These are phyloP conservation scores for Pseudocercospora eumusae DNA, from an alignment of 2,329 filamentous ascomycete species.

Conservation along the genomic window DNA sequence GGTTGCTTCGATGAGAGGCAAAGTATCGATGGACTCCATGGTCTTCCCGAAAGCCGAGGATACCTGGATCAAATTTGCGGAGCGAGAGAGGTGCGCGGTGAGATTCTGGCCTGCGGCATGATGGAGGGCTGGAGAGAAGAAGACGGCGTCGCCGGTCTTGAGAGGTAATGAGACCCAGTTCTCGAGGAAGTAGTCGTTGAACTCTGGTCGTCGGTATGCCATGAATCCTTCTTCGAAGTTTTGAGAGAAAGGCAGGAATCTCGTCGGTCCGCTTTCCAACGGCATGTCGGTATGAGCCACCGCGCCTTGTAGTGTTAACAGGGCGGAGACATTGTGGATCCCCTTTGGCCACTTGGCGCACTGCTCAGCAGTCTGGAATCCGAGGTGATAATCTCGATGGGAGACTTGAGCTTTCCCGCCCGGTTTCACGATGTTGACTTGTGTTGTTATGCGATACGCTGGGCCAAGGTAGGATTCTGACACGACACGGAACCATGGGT, in stretches of 20 bases:
- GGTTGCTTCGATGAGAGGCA: constrained; percentile 50
- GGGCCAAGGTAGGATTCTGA: constrained; percentile 61
- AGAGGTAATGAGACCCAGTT: constrained; percentile 57
- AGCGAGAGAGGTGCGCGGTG: constrained; percentile 51
- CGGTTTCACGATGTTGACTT: constrained; percentile 64
- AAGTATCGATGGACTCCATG: constrained; percentile 62
- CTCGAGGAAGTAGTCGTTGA: constrained; percentile 56
- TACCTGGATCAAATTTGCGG: constrained; percentile 64
- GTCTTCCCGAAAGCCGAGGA: constrained; percentile 64
- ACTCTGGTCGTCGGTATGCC: constrained; percentile 57
- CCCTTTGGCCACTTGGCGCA: constrained; percentile 54
- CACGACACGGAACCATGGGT: constrained; percentile 58
- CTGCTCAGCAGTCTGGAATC: constrained; percentile 57
- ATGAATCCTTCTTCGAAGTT: constrained; percentile 59
- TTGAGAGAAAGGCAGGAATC: constrained; percentile 63
- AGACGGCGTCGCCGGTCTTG: constrained; percentile 60
- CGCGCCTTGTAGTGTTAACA: constrained; percentile 63
- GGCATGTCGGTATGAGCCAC: constrained; percentile 65
- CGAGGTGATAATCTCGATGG: constrained; percentile 66
- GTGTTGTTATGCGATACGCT: constrained; percentile 61
- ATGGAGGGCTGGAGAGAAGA: constrained; percentile 65
- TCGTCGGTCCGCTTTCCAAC: constrained; percentile 59
- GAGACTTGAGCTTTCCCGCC: constrained; percentile 59
- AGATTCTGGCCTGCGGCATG: constrained; percentile 64
- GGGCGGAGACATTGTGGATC: constrained; percentile 57